Evolutionary conservation across 2,329 filamentous ascomycete genomes (phyloP), one percentile per base, ranked within the genome.

Genomic region (Aspergillus ustus): DNA sequence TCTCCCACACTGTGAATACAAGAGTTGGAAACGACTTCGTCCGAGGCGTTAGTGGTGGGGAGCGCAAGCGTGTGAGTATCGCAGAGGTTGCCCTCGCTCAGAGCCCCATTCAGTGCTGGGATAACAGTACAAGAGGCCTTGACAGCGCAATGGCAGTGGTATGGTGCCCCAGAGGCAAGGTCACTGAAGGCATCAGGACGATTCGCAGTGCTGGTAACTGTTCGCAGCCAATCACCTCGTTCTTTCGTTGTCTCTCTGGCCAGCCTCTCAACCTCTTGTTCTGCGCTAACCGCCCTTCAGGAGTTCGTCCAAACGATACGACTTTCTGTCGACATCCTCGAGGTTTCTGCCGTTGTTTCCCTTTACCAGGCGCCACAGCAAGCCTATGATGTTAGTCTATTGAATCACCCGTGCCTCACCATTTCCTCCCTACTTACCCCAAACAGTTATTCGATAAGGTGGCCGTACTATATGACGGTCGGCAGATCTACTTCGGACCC

Each of bases 1-100:
- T 63, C 29, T 55, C 43, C 19, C 63, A 65, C 37, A 61, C 60
- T 1, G 20, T 40, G 1, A 52, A 63, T 25, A 65, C 63, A 0
- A 54, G 20, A 1, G 63, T 65, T 13, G 55, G 62, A 40, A 29
- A 62, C 34, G 53, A 48, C n/a, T 56, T 31, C 29, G 28, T 56
- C 2, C 29, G 53, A 2, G 53, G 53, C 13, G 53, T 56, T 2
- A 46, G 40, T 31, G 53, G 53, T 25, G 53, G 53, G 2, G 53
- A 56, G 11, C 28, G 53, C n/a, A 56, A 56, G 43, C 53, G 53
- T 2, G 53, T 56, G n/a, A 46, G 40, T 2, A 59, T 59, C 17
- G 28, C 49, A 5, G 57, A 59, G 17, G 50, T 37, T 6, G 28
- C 37, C 1, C 43, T 52, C 13, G 25, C 49, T 11, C 37, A 25